Evolutionary conservation across 2,329 filamentous ascomycete genomes (phyloP), one percentile per base, ranked within the genome.

Genomic region (Laburnicola sp.): DNA sequence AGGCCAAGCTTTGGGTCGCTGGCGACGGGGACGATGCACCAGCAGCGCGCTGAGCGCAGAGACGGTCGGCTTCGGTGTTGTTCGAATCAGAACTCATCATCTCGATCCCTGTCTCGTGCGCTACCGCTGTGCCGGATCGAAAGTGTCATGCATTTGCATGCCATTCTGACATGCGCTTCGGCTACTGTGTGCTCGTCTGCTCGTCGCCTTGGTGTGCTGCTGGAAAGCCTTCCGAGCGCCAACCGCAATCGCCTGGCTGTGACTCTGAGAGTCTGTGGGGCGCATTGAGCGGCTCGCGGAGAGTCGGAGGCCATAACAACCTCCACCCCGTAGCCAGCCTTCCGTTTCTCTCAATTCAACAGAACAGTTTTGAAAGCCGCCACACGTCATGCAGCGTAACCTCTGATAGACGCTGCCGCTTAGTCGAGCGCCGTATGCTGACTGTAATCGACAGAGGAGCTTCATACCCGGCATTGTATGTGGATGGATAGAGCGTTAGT

Each of bases 1-100:
- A 42, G 36, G 63, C 63, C 60, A 65, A 63, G 62, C 52, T 45
- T 50, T 49, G 25, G 39, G 50, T 49, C 50, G 53, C 48, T 53
- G 36, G 22, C 45, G 28, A 8, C 21, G 45, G 26, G 27, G 22
- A n/a, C 16, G 23, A 16, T 16, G 16, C 16, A 9, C 23, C 23
- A 25, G 27, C 44, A 31, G 26, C 27, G 45, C 35, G 40, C 32
- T 25, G 32, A 39, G 35, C 25, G 31, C 25, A 28, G 32, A 31
- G 16, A 16, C 16, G 16, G 16, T 1, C 16, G 16, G 16, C 16
- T 16, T 16, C 16, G 16, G 16, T 6, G 9, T 23, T 26, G n/a
- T 31, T 25, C 2, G 25, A 21, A 37, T n/a, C 21, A 7, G 22
- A n/a, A 37, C 37, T 16, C 25, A 45, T 37, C 32, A 32, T 45